Base-by-base conservation (phyloP, 1,284 basidiomycete genomes). In the Bjerkandera adusta region DNA sequence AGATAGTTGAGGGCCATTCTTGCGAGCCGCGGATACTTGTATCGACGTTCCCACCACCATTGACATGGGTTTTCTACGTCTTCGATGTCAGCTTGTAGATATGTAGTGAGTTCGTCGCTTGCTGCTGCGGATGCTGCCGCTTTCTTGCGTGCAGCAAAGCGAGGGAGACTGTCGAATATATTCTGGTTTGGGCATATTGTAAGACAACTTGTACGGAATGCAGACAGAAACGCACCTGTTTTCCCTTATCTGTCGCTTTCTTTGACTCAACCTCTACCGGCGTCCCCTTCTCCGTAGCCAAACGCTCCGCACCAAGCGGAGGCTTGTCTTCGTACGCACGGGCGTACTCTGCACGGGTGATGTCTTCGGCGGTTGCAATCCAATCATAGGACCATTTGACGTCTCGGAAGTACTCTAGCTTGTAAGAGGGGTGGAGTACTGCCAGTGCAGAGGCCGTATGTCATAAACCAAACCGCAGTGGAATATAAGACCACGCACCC, bases 391-490 rank as follows among this genome's bases (percentile, higher is more conserved):
- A 42, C 66, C 67, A 68, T 1, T 48, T 37, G 1, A 54, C 56
- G 0, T 49, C 15, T n/a, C 47, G 43, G 51, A 68, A 68, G 44
- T 68, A 68, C 0, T 51, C 16, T 0, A 66, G 51, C 36, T 68
- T 69, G 51, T 64, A 51, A 0, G 37, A 24, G 1, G 65, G 65
- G 34, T 69, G 62, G 0, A 67, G 47, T 6, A 68, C 67, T 68
- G 39, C 50, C 8, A 35, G 33, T 43, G 12, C 11, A 32, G 22
- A 46, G 11, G 47, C 33, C 6, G 47, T n/a, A n/a, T n/a, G n/a
- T n/a, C n/a, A n/a, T n/a, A n/a, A n/a, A n/a, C n/a, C n/a, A n/a
- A n/a, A n/a, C n/a, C n/a, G n/a, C n/a, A n/a, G n/a, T n/a, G n/a
- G n/a, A n/a, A n/a, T n/a, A n/a, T n/a, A n/a, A n/a, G 36, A n/a